phyloP scores from a whole-genome alignment of 306 rosid genomes.

The Rubus idaeus region DNA sequence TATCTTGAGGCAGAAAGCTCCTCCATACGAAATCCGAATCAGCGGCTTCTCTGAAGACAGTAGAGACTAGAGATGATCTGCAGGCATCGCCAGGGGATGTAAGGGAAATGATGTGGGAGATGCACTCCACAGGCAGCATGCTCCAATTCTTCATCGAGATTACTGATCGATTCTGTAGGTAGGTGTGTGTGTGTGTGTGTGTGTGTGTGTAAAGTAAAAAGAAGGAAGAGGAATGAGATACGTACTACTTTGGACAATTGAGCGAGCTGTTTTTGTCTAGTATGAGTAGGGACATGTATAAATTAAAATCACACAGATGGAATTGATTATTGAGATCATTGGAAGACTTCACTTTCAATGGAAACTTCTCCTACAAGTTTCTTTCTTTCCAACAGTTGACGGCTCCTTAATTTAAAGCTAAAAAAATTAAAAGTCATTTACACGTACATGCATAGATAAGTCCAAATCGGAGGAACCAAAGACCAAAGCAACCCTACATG shows the following conservation, averaged over 20 bases:
- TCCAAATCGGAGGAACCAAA: background rate
- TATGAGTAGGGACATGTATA: background rate
- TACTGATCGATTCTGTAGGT: no score
- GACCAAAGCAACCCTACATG: no score
- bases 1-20: slow-evolving; percentile 26
- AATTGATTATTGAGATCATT: background rate
- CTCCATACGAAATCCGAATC: slow-evolving; percentile 26
- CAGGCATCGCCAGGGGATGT: slow-evolving; percentile 30
- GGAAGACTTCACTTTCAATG: background rate
- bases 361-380: background rate
- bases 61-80: slow-evolving; percentile 17
- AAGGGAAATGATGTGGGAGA: slow-evolving; percentile 15
- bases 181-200: background rate
- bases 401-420: background rate
- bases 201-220: background rate
- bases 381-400: background rate
- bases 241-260: background rate
- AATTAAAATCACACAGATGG: background rate
- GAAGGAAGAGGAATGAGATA: background rate
- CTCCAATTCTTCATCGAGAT: no score
- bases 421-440: no score
- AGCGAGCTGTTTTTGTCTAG: background rate
- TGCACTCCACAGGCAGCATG: slow-evolving; percentile 17
- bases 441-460: no score
- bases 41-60: slow-evolving; percentile 11